Base-by-base conservation (phyloP, 768 basidiomycete genomes). In the Tulasnella sp. region DNA sequence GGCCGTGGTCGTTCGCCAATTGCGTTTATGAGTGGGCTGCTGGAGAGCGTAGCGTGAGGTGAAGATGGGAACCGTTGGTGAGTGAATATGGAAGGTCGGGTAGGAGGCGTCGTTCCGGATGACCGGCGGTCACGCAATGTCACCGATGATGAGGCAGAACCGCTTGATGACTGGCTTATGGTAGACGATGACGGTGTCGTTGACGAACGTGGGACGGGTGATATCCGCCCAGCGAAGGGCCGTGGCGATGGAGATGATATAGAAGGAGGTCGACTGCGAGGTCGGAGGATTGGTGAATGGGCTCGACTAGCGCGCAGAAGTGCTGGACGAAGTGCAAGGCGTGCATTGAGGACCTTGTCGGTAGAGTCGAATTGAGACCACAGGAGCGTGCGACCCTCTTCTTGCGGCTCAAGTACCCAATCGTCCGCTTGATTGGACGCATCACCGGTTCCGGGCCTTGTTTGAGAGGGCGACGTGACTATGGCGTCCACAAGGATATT, bases 401-500 rank as follows among this genome's bases (percentile, higher is more conserved):
- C 63, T 29, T 31, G 55, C 12, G 45, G 56, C 31, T 58, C 52
- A 15, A 63, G 25, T 32, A 37, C 42, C 62, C 63, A 64, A 40
- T 59, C 61, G 14, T 63, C 60, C 43, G 50, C 54, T 35, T 37
- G 42, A 31, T 36, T 25, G 29, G 29, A 36, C 15, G 39, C 52
- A 23, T 37, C 52, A 27, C 25, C 39, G 12, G 21, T 31, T 14
- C 29, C 29, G 6, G 52, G 37, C 23, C 32, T 23, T 4, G 49
- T 34, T 14, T 23, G 35, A n/a, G 29, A 17, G 23, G n/a, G 29
- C 11, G 51, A 23, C 25, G 25, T 51, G 32, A 40, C 37, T 11
- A 27, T 40, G 19, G 35, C 34, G 32, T 57, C 42, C 17, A 62
- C 52, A 8, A 54, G 29, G 23, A 87, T 59, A 0, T 81, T 82